These are phyloP conservation scores for Dioscorea dumetorum DNA, from an alignment of 106 monocot genomes.

Conservation along the genomic window DNA sequence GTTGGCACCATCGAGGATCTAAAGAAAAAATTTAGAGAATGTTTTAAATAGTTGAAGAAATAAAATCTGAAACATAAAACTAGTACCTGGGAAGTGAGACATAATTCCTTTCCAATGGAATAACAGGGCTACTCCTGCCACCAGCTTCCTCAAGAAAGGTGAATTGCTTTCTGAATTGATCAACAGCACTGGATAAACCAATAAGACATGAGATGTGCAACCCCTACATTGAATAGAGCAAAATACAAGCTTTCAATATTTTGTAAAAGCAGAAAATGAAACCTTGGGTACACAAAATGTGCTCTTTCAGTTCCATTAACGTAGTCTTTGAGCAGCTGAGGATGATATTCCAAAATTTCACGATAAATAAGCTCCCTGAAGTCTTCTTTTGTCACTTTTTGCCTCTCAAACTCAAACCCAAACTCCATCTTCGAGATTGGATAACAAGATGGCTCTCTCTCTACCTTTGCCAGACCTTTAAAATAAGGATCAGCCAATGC, in stretches of 20 bases:
- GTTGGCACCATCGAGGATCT: too few relatives aligned
- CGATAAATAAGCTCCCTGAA: constrained; percentile 42
- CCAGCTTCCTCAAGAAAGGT: constrained; percentile 40
- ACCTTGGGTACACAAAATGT: constrained; percentile 46
- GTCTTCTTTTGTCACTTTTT: constrained; percentile 41
- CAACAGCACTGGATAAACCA: constrained; percentile 28
- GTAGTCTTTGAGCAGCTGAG: constrained; percentile 41
- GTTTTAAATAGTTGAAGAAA: too few relatives aligned
- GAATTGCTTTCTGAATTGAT: constrained; percentile 45
- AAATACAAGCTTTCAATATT: too few relatives aligned
- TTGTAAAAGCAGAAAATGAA: not conserved
- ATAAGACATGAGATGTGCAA: not conserved
- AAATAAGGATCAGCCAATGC: constrained; percentile 51
- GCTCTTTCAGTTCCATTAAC: constrained; percentile 27
- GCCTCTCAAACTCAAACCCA: constrained; percentile 36
- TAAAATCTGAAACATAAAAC: too few relatives aligned
- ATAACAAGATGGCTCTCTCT: constrained; percentile 44
- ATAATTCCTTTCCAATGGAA: constrained; percentile 33
- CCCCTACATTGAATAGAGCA: too few relatives aligned
- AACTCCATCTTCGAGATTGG: constrained; percentile 53
- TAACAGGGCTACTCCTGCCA: constrained; percentile 13
- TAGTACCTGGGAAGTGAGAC: constrained; percentile 40
- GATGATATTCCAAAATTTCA: constrained; percentile 55
- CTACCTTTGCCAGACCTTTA: constrained; percentile 36
- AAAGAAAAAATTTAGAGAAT: too few relatives aligned